Conservation (phyloP, 495 filamentous ascomycete species). For the Aspergillus homomorphus region DNA sequence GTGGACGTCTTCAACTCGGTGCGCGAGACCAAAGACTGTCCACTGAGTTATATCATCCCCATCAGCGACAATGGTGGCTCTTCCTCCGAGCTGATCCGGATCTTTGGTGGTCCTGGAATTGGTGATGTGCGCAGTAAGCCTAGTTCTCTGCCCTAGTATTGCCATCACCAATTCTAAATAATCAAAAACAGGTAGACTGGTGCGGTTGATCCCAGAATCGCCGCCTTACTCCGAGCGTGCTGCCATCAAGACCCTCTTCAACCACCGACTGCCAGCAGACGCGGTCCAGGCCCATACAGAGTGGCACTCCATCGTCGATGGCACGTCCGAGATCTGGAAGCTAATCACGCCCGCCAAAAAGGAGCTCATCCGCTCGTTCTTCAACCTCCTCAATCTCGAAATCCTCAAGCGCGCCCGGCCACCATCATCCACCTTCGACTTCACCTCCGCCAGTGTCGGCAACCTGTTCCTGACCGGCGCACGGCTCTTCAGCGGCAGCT, state of each 20-base stretch:
- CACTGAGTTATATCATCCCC: constrained; percentile 81
- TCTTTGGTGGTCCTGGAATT: constrained; percentile 91
- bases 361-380: constrained; percentile 86
- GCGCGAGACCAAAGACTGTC: constrained; percentile 64
- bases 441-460: constrained; percentile 82
- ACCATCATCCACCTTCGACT: constrained; percentile 78
- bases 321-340: constrained; percentile 69
- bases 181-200: constrained; percentile 63
- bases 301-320: constrained; percentile 90
- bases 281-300: constrained; percentile 46
- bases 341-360: constrained; percentile 78
- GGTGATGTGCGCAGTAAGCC: constrained; percentile 83
- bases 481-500: constrained; percentile 74
- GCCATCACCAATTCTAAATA: constrained; percentile 7
- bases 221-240: constrained; percentile 57
- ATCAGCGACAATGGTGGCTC: constrained; percentile 95
- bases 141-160: not conserved
- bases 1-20: constrained; percentile 85
- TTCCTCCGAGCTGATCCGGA: constrained; percentile 85
- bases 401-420: constrained; percentile 80
- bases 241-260: constrained; percentile 79
- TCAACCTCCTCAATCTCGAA: constrained; percentile 84
- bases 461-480: constrained; percentile 90
- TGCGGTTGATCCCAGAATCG: constrained; percentile 80
- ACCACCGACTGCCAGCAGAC: constrained; percentile 69